phyloP scores from a whole-genome alignment of 106 monocot species.

The Alisma plantagoaquatica region DNA sequence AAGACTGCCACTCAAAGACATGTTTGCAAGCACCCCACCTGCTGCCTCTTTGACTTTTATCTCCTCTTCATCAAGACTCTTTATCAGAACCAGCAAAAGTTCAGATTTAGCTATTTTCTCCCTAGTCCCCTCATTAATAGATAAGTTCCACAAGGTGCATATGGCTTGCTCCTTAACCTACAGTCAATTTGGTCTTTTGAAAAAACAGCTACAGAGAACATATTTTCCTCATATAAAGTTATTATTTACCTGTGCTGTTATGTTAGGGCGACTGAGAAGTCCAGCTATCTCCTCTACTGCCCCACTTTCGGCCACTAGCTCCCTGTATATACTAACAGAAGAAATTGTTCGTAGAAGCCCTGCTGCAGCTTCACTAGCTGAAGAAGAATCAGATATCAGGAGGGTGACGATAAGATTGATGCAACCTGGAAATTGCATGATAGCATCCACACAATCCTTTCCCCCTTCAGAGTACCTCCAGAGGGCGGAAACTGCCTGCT shows the following conservation, averaged over 20 bases:
- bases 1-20: slow-evolving; percentile 41
- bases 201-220: neutral
- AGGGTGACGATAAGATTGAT: slow-evolving; percentile 62
- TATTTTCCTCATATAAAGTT: neutral
- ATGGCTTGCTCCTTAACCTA: slow-evolving; percentile 74
- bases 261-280: slow-evolving; percentile 31
- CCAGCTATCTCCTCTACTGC: slow-evolving; percentile 58
- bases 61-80: slow-evolving; percentile 68
- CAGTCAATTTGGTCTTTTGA: neutral
- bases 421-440: slow-evolving; percentile 66
- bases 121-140: slow-evolving; percentile 48
- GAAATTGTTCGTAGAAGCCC: slow-evolving; percentile 65
- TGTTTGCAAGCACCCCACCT: slow-evolving; percentile 67
- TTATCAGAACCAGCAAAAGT: slow-evolving; percentile 44
- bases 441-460: slow-evolving; percentile 51
- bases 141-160: slow-evolving; percentile 74
- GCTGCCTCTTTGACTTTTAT: slow-evolving; percentile 81
- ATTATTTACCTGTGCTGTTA: slow-evolving; percentile 35
- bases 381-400: slow-evolving; percentile 53
- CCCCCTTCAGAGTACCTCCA: slow-evolving; percentile 80
- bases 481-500: slow-evolving; percentile 62
- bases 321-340: slow-evolving; percentile 47
- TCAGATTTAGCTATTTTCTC: slow-evolving; percentile 40
- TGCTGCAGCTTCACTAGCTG: slow-evolving; percentile 67
- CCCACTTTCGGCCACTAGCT: slow-evolving; percentile 51